Conservation (phyloP, 352 stramenopile genomes). For the Aphanomyces cochlioides region DNA sequence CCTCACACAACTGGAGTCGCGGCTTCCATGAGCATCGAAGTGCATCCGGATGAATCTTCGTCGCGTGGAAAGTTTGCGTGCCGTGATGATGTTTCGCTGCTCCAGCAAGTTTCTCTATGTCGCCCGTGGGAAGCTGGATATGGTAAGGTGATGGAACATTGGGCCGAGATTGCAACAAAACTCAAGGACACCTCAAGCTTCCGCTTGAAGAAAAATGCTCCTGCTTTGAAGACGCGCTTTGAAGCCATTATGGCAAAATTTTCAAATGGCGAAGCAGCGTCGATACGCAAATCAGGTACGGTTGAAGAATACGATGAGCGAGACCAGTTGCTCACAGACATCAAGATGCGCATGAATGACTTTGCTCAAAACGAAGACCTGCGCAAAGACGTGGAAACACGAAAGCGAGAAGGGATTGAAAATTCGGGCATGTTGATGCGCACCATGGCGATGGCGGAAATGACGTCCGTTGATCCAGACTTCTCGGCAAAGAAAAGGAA, state of each 20-base stretch:
- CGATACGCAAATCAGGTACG: conserved; percentile 11
- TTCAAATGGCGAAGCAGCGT: neutral
- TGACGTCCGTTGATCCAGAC: neutral
- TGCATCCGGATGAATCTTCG: neutral
- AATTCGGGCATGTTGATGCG: conserved; percentile 1
- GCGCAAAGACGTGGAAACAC: neutral
- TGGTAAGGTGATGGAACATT: neutral
- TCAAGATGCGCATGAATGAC: conserved; percentile 9
- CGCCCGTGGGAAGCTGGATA: conserved; percentile 2
- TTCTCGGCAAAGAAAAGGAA: neutral
- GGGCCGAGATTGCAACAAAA: neutral
- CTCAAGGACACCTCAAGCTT: conserved; percentile 14
- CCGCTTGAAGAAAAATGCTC: conserved; percentile 11
- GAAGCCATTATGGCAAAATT: conserved; percentile 2
- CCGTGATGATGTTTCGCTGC: neutral
- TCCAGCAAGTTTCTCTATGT: neutral
- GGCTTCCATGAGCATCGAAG: too few relatives aligned
- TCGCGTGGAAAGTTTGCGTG: neutral
- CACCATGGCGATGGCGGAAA: neutral
- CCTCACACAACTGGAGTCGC: too few relatives aligned
- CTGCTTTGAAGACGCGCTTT: conserved; percentile 10
- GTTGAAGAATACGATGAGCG: conserved; percentile 16
- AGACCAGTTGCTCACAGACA: conserved; percentile 1
- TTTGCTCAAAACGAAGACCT: neutral
- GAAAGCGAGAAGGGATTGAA: conserved; percentile 4